Percentiles rank a stretch among this genome's conserved stretches.
Conservation (phyloP, 2,329 filamentous ascomycete species). For the Penicillium corylophilum region DNA sequence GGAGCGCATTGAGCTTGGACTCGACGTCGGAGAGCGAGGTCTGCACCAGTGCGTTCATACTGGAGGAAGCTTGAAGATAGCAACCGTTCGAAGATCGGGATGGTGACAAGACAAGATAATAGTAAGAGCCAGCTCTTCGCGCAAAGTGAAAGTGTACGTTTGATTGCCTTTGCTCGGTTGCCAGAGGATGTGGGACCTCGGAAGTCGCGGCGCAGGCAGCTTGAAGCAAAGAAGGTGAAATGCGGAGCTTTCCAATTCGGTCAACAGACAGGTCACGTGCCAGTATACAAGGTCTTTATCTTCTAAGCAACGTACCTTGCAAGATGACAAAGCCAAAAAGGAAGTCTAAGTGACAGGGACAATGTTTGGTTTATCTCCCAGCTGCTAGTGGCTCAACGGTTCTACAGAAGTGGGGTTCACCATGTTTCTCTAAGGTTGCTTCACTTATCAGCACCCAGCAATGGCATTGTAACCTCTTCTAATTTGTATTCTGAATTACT, state of each 20-base stretch:
- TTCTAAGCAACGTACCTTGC: background rate
- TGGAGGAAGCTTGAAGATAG: conserved; percentile 6
- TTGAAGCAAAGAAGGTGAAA: background rate
- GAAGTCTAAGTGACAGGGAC: background rate
- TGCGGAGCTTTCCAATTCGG: conserved; percentile 1
- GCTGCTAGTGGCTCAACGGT: background rate
- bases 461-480: background rate
- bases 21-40: conserved; percentile 43
- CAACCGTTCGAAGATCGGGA: background rate
- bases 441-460: background rate
- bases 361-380: background rate
- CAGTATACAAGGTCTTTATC: background rate
- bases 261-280: conserved; percentile 1
- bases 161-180: background rate
- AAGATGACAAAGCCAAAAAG: background rate
- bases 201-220: background rate
- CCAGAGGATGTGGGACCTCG: background rate
- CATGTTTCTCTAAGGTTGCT: background rate
- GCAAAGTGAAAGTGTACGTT: background rate
- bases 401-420: background rate
- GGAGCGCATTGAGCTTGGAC: conserved; percentile 42
- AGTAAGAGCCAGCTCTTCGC: background rate
- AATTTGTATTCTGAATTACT: background rate
- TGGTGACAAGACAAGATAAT: background rate
- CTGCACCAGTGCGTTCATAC: conserved; percentile 43